These are phyloP conservation scores for Amylocystis lapponica DNA, from an alignment of 768 basidiomycete genomes.

Conservation along the genomic window DNA sequence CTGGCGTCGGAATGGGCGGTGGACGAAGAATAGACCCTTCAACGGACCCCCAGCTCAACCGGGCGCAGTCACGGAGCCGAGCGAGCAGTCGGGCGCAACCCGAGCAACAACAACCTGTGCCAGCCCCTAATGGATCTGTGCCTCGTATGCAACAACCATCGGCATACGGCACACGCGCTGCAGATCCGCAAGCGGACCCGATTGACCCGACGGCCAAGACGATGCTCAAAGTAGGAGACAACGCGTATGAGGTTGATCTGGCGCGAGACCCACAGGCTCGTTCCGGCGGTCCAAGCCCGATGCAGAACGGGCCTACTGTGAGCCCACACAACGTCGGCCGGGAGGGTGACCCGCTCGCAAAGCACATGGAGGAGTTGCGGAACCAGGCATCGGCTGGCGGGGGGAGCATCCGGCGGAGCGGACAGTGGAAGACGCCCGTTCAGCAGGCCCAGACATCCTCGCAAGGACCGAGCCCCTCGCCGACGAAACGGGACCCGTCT, in stretches of 20 bases:
- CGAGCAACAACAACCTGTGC: slow-evolving; percentile 1
- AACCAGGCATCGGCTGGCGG: slow-evolving; percentile 22
- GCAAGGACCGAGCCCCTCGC: slow-evolving; percentile 2
- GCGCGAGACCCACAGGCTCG: slow-evolving; percentile 20
- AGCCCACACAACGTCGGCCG: slow-evolving; percentile 26
- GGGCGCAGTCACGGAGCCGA: slow-evolving; percentile 28
- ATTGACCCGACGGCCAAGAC: slow-evolving; percentile 57
- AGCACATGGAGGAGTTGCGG: slow-evolving; percentile 54
- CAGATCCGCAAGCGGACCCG: slow-evolving; percentile 50
- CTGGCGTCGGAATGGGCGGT: slow-evolving; percentile 69
- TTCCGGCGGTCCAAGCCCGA: slow-evolving; percentile 12
- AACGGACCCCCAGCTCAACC: slow-evolving; percentile 22
- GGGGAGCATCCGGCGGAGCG: slow-evolving; percentile 42
- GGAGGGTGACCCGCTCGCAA: slow-evolving; percentile 56
- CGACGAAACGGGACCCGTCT: slow-evolving; percentile 6
- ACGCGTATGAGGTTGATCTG: slow-evolving; percentile 44
- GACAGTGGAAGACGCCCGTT: slow-evolving; percentile 12
- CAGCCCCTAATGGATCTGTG: slow-evolving; percentile 9
- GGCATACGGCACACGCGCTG: slow-evolving; percentile 7
- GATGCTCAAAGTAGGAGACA: slow-evolving; percentile 65
- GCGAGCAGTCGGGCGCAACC: slow-evolving; percentile 5
- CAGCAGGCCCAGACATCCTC: slow-evolving; percentile 13
- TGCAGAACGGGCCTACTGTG: slow-evolving; percentile 7
- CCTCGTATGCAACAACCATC: slow-evolving; percentile 3
- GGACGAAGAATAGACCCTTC: slow-evolving; percentile 34